Percentiles rank a stretch among this genome's conserved stretches.
Evolutionary conservation across 2,329 filamentous ascomycete genomes (phyloP).

Genomic region (Elsinoe fawcettii): DNA sequence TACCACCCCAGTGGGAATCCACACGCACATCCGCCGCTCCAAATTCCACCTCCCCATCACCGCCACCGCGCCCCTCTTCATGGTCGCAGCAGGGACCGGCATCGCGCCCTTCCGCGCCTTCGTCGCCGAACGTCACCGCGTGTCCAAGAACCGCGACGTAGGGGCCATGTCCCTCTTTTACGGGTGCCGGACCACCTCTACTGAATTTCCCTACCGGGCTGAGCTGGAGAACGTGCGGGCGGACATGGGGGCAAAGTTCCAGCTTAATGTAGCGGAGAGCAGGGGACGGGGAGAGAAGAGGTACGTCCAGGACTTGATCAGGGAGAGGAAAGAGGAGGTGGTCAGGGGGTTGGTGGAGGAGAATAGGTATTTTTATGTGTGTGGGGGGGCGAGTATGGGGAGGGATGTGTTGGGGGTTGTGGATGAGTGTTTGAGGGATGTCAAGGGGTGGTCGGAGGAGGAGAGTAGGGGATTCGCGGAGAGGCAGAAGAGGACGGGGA

Average conservation of each 20-base stretch:
- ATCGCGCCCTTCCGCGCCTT: conserved; percentile 43
- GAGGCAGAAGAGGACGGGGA: conserved; percentile 22
- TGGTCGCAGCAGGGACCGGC: conserved; percentile 47
- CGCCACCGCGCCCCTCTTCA: conserved; percentile 41
- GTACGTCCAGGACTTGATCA: conserved; percentile 36
- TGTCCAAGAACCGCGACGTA: conserved; percentile 31
- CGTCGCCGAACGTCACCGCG: conserved; percentile 34
- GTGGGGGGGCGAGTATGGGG: conserved; percentile 36
- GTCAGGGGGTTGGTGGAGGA: conserved; percentile 27
- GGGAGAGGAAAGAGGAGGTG: conserved; percentile 27
- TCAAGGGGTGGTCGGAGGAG: conserved; percentile 18
- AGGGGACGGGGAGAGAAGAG: conserved; percentile 21
- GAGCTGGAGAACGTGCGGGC: conserved; percentile 26
- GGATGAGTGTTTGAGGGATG: conserved; percentile 16
- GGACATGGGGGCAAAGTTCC: conserved; percentile 20
- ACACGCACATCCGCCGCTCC: conserved; percentile 35
- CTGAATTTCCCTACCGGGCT: conserved; percentile 33
- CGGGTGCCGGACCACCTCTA: conserved; percentile 32
- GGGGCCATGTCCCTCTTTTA: conserved; percentile 37
- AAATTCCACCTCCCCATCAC: conserved; percentile 42
- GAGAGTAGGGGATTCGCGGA: conserved; percentile 20
- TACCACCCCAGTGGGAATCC: background rate
- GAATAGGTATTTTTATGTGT: conserved; percentile 37
- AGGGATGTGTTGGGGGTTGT: conserved; percentile 38
- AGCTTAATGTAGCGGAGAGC: conserved; percentile 31